Conservation (phyloP, 345 rosid genomes). For the Arabidopsis suecica region DNA sequence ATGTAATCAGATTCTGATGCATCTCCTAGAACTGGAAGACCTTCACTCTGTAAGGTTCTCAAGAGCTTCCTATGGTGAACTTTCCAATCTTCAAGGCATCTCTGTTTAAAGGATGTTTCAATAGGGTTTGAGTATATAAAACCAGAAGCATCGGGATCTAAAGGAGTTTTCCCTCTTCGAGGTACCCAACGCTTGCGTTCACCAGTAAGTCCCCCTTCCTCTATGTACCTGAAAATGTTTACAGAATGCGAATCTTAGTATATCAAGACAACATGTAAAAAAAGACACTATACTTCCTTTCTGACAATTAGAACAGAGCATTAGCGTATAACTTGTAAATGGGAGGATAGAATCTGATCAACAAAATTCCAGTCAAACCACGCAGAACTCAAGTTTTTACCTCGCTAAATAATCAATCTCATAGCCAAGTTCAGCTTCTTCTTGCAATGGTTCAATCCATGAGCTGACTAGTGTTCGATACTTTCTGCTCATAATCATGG, state of each 20-base stretch:
- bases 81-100: slow-evolving; percentile 86
- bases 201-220: slow-evolving; percentile 96
- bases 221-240: slow-evolving; percentile 64
- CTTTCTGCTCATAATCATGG: slow-evolving; percentile 93
- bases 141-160: slow-evolving; percentile 93
- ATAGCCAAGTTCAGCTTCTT: slow-evolving; percentile 94
- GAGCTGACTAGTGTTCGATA: slow-evolving; percentile 94
- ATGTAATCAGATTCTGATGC: slow-evolving; percentile 80
- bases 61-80: slow-evolving; percentile 74
- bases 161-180: slow-evolving; percentile 87
- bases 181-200: slow-evolving; percentile 99
- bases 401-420: slow-evolving; percentile 91
- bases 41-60: slow-evolving; percentile 74
- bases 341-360: slow-evolving; percentile 20
- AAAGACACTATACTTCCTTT: background rate
- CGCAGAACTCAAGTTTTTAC: slow-evolving; percentile 44
- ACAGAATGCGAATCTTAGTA: slow-evolving; percentile 26
- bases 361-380: slow-evolving; percentile 14
- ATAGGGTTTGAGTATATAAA: slow-evolving; percentile 86
- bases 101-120: slow-evolving; percentile 92
- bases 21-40: slow-evolving; percentile 73
- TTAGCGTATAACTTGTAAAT: slow-evolving; percentile 3
- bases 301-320: slow-evolving; percentile 26
- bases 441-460: slow-evolving; percentile 97
- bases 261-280: slow-evolving; percentile 1